A percentile compares a stretch with the other conserved stretches of the same genome.
phyloP scores from a whole-genome alignment of 208 protist species.

The Trypanosoma cruzi region DNA sequence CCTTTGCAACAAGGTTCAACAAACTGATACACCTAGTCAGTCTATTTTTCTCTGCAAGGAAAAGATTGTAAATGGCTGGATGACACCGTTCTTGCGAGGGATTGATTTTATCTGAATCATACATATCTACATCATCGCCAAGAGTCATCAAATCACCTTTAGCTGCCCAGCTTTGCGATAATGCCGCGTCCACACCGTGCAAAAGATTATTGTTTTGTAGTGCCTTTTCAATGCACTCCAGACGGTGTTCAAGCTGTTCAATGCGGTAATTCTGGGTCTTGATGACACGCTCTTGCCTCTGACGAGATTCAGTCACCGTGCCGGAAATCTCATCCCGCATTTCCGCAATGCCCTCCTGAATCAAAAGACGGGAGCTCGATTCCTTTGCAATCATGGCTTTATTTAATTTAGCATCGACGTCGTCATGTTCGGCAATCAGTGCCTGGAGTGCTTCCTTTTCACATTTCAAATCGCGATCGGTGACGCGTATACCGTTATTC shows the following conservation, averaged over 20 bases:
- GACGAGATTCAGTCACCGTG: constrained; percentile 55
- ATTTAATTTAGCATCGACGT: constrained; percentile 52
- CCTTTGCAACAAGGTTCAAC: constrained; percentile 64
- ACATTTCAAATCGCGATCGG: constrained; percentile 60
- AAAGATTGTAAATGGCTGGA: constrained; percentile 83
- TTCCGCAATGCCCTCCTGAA: constrained; percentile 57
- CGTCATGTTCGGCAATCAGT: constrained; percentile 46
- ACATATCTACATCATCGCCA: constrained; percentile 50
- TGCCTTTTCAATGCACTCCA: constrained; percentile 60
- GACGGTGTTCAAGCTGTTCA: constrained; percentile 68
- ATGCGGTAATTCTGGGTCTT: constrained; percentile 90
- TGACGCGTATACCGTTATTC: constrained; percentile 83
- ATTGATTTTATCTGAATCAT: constrained; percentile 83
- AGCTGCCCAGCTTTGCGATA: constrained; percentile 55
- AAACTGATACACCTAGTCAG: constrained; percentile 62
- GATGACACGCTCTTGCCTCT: constrained; percentile 80
- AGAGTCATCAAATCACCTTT: constrained; percentile 45
- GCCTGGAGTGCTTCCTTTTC: constrained; percentile 56
- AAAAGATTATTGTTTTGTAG: constrained; percentile 65
- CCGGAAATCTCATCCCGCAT: constrained; percentile 59
- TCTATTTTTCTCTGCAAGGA: constrained; percentile 79
- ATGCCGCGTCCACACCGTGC: constrained; percentile 55
- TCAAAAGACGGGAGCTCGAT: constrained; percentile 44
- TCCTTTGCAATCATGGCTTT: constrained; percentile 36
- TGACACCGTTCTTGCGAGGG: constrained; percentile 85